Evolutionary conservation across 768 basidiomycete species (phyloP).

Genomic region (Russula griseocarnosa): DNA sequence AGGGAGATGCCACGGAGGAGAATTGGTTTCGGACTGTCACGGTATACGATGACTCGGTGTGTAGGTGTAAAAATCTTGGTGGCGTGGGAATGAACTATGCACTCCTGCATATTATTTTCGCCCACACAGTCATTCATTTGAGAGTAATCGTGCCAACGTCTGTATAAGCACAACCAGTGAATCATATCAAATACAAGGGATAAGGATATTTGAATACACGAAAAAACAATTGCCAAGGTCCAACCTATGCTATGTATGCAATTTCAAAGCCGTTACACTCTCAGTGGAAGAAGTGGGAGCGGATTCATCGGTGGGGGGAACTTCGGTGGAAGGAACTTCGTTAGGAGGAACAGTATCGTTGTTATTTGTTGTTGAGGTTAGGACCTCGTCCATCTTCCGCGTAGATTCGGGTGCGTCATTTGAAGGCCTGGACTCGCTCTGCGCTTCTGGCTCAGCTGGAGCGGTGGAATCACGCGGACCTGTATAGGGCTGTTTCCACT

Average conservation of each 20-base stretch:
- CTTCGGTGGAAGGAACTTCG: background rate
- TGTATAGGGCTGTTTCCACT: slow-evolving; percentile 24
- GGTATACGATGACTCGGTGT: too few species aligned
- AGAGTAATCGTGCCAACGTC: too few species aligned
- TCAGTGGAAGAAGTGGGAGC: background rate
- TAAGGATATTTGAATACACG: slow-evolving; percentile 19
- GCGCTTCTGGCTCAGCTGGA: background rate
- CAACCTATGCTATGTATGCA: slow-evolving; percentile 1
- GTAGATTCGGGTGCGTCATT: background rate
- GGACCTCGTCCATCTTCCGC: background rate
- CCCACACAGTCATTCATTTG: background rate
- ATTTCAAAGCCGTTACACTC: background rate
- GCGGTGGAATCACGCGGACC: slow-evolving; percentile 9
- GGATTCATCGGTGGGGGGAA: background rate
- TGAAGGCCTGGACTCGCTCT: background rate
- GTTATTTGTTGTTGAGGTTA: background rate
- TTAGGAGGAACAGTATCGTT: background rate
- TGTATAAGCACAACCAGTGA: background rate
- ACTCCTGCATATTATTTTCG: too few species aligned
- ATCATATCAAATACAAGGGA: slow-evolving; percentile 22
- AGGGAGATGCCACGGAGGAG: slow-evolving; percentile 24
- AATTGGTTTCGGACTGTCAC: slow-evolving; percentile 23
- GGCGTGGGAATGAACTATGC: background rate
- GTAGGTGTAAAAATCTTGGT: too few species aligned
- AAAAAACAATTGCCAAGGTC: background rate